These are phyloP conservation scores for Malassezia sp. DNA, from an alignment of 1,284 basidiomycete species.

Conservation along the genomic window DNA sequence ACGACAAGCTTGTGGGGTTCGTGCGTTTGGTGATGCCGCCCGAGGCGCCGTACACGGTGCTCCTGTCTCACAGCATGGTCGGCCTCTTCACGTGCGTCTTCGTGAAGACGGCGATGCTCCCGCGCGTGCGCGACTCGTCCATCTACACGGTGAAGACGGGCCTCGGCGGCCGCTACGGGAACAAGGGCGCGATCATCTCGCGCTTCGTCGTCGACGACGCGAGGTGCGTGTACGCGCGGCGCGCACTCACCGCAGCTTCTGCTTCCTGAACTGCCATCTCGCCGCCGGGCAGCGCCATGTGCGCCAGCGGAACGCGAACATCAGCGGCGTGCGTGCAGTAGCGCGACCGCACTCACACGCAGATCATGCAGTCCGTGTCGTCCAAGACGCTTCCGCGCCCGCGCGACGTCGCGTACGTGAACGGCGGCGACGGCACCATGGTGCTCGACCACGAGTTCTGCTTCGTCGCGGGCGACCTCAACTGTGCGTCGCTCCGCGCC, in stretches of 20 bases:
- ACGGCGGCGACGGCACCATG: constrained; percentile 87
- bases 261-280: constrained; percentile 89
- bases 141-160: constrained; percentile 77
- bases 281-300: constrained; percentile 81
- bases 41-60: constrained; percentile 58
- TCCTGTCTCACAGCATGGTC: constrained; percentile 77
- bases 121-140: constrained; percentile 58
- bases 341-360: too few relatives aligned
- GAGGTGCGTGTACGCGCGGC: too few relatives aligned
- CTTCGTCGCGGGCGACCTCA: constrained; percentile 60
- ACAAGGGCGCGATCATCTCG: constrained; percentile 88
- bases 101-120: constrained; percentile 54
- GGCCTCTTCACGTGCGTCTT: constrained; percentile 82
- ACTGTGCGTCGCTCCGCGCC: too few relatives aligned
- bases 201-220: constrained; percentile 76
- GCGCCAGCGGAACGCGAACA: constrained; percentile 70
- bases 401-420: constrained; percentile 54
- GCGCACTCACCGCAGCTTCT: too few relatives aligned
- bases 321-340: too few relatives aligned
- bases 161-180: constrained; percentile 82
- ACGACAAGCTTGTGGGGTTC: constrained; percentile 28
- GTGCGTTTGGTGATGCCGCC: constrained; percentile 34
- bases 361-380: constrained; percentile 43
- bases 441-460: constrained; percentile 88
- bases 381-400: constrained; percentile 44